Evolutionary conservation across 805 yeast genomes (phyloP), one percentile per base, ranked within the genome.

Genomic region (Kluyveromyces lactis): DNA sequence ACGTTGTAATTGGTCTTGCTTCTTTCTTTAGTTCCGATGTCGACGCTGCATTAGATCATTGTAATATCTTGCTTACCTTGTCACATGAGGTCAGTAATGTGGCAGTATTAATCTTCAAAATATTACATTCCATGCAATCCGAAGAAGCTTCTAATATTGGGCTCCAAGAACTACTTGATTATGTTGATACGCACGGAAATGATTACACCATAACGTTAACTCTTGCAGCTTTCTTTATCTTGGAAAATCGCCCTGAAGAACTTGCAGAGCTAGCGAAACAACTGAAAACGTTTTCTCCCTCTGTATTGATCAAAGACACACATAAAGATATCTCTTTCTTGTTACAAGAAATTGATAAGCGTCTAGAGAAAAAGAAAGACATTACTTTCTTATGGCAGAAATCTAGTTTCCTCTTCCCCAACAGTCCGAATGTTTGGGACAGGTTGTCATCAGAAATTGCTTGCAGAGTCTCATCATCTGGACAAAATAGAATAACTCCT

Each of bases 141-240:
- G 77, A 73, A n/a, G 92, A 83, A 4, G 77, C 92, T 1, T 79
- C 77, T 42, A 81, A 78, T 46, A 89, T 87, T 1, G 95, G 97
- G 0, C 53, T 84, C 34, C 95, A 87, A 50, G 95, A 86, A 57
- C 61, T 90, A 32, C 81, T 83, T 49, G 69, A 72, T 18, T 76
- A 71, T 49, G 75, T 87, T 30, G 80, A 73, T 43, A 66, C 63
- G 3, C 59, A 72, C 41, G 95, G 95, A 0, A 67, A 83, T 1
- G 76, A 87, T 2, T 61, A 86, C 33, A 52, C 76, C 18, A 76
- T 84, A 2, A 79, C 85, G 0, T 60, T 89, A 42, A 74, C 86
- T 1, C 66, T 90, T 31, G 96, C 95, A 6, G 87, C 94, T 0
- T 77, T 90, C 17, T 69, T 85, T 0, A 68, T 92, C 2, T 66